Conservation (phyloP, 2,329 filamentous ascomycete genomes). For the Botrytis byssoidea region DNA sequence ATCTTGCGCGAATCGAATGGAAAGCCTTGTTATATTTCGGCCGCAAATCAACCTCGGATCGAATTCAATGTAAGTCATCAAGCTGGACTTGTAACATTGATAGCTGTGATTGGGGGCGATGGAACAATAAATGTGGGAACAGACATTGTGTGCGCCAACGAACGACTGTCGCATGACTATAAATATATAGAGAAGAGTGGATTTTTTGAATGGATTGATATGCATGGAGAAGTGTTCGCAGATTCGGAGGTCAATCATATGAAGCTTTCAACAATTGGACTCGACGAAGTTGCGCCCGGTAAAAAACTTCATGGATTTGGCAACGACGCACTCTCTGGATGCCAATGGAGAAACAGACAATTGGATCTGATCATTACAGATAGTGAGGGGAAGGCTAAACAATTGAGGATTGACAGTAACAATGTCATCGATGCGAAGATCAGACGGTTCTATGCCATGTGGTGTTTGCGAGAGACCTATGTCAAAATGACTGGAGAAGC, state of each 20-base stretch:
- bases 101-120: constrained; percentile 45
- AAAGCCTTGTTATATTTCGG: constrained; percentile 45
- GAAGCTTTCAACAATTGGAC: constrained; percentile 43
- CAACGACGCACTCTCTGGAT: constrained; percentile 31
- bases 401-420: constrained; percentile 35
- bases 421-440: constrained; percentile 59
- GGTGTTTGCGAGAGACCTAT: constrained; percentile 78
- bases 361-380: constrained; percentile 24
- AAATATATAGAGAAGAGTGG: constrained; percentile 56
- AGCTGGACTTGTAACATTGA: constrained; percentile 68
- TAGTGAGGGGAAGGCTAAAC: constrained; percentile 22
- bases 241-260: constrained; percentile 61
- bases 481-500: constrained; percentile 82
- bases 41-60: constrained; percentile 31
- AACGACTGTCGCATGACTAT: constrained; percentile 63
- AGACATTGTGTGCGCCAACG: constrained; percentile 73
- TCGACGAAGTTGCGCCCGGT: constrained; percentile 22
- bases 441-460: constrained; percentile 71
- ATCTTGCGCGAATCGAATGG: constrained; percentile 53
- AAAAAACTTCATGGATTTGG: constrained; percentile 23
- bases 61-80: constrained; percentile 80
- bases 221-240: constrained; percentile 70
- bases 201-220: constrained; percentile 66
- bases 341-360: constrained; percentile 31
- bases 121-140: constrained; percentile 58